phyloP scores from a whole-genome alignment of 2,329 filamentous ascomycete species.

The Diplodia corticola region DNA sequence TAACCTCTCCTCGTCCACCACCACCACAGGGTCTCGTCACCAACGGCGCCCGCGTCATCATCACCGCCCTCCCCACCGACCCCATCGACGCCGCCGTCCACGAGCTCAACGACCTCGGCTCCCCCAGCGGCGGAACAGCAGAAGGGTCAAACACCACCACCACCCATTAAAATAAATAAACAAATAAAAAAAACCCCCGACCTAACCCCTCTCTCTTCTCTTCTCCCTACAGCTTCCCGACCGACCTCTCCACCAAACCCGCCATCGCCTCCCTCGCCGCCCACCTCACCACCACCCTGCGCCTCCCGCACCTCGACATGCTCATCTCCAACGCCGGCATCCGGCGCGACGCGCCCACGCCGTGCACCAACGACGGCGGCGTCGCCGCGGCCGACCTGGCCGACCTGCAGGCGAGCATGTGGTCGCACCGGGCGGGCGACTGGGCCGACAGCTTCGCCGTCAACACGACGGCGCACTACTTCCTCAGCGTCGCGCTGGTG shows the following conservation, averaged over 20 bases:
- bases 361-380: too few relatives aligned
- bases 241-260: slow-evolving; percentile 46
- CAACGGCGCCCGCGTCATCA: slow-evolving; percentile 24
- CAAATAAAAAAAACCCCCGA: too few relatives aligned
- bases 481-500: slow-evolving; percentile 49
- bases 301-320: slow-evolving; percentile 47
- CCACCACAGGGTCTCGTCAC: slow-evolving; percentile 18
- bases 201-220: slow-evolving; percentile 22
- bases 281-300: slow-evolving; percentile 36
- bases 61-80: slow-evolving; percentile 22
- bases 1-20: background rate
- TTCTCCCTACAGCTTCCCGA: slow-evolving; percentile 25
- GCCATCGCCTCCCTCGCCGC: slow-evolving; percentile 40
- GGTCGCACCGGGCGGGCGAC: slow-evolving; percentile 46
- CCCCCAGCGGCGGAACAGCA: slow-evolving; percentile 1
- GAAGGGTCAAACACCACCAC: background rate
- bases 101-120: background rate
- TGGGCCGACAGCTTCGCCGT: slow-evolving; percentile 51
- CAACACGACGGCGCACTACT: slow-evolving; percentile 55
- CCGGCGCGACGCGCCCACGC: slow-evolving; percentile 45
- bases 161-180: too few relatives aligned
- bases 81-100: slow-evolving; percentile 13
- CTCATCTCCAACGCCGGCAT: slow-evolving; percentile 54
- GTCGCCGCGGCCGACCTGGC: slow-evolving; percentile 45
- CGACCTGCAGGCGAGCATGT: slow-evolving; percentile 50